Evolutionary conservation across 768 basidiomycete species (phyloP), one percentile per base, ranked within the genome.

Genomic region (Daedaleopsis sinensis): DNA sequence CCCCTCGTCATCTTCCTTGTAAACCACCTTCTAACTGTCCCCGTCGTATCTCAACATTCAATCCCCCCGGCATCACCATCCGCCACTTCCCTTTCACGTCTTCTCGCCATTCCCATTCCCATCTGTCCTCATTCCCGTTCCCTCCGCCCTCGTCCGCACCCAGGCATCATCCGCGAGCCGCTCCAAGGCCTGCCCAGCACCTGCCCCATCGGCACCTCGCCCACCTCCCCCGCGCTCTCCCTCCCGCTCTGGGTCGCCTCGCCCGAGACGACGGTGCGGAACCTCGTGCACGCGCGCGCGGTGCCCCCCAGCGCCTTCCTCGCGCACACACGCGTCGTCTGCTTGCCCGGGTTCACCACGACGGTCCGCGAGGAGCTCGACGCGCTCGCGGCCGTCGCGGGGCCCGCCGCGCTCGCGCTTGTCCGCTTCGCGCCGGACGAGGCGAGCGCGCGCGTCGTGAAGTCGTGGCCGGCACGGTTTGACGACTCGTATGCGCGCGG

Each of bases 321-420:
- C 5, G 27, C 70, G 2, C 80, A 83, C 70, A 81, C 79, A 0
- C 78, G 86, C 55, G 82, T 82, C 8, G 79, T 86, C 38, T 86
- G 82, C 64, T 70, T 86, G 2, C 87, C 87, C 1, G 87, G 87
- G 0, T 83, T 87, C 70, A 84, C 82, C 4, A 76, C 82, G 11
- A 84, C 80, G 3, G 79, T 86, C 1, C 77, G 80, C 38, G 80
- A 84, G 48, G 84, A 84, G 71, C 71, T 88, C 13, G 69, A 77
- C 15, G 84, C 86, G 9, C 73, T 88, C 32, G 75, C 78, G 56
- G 73, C 77, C 51, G 79, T 83, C n/a, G 84, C 79, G 3, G 86
- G 86, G 1, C 69, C 75, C 62, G 75, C 80, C 46, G 80, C 76
- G 2, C 61, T 84, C 54, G 68, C 77, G 16, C 70, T 83, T 7